Conservation (phyloP, 768 basidiomycete species). For the Tremella mesenterica region DNA sequence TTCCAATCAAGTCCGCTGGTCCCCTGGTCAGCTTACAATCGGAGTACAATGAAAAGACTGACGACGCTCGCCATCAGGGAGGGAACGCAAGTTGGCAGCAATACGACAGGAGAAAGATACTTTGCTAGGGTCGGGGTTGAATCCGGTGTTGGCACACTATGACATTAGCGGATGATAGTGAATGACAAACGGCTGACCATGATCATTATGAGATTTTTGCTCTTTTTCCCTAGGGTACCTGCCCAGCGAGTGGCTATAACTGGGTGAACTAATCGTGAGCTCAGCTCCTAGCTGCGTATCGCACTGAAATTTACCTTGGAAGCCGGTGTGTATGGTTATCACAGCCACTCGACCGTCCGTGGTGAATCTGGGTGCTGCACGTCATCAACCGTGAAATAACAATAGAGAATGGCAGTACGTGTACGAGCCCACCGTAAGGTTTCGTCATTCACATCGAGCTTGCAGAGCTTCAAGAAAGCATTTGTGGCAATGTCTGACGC, state of each 20-base stretch:
- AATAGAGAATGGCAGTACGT: conserved; percentile 10
- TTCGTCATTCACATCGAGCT: conserved; percentile 46
- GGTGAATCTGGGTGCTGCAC: conserved; percentile 47
- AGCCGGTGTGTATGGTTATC: conserved; percentile 47
- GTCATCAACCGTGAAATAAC: conserved; percentile 16
- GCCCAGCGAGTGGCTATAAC: conserved; percentile 52
- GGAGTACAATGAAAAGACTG: background rate
- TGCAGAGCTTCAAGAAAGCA: conserved; percentile 43
- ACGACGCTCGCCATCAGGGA: conserved; percentile 40
- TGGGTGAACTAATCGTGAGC: conserved; percentile 42
- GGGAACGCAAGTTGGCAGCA: conserved; percentile 41
- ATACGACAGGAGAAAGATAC: conserved; percentile 49
- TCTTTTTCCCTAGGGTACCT: conserved; percentile 44
- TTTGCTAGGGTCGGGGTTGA: conserved; percentile 43
- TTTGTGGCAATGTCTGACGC: conserved; percentile 43
- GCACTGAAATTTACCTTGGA: conserved; percentile 41
- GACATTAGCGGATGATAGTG: too few relatives aligned
- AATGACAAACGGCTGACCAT: too few relatives aligned
- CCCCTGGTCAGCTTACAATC: background rate
- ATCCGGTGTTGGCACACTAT: conserved; percentile 47
- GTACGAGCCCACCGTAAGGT: conserved; percentile 42
- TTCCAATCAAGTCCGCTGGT: conserved; percentile 45
- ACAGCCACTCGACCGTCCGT: conserved; percentile 50
- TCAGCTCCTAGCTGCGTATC: background rate
- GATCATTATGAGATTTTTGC: conserved; percentile 39